Percentiles rank a stretch among this genome's conserved stretches.
Evolutionary conservation across 805 yeast species (phyloP).

Genomic region (Komagataella phaffii): DNA sequence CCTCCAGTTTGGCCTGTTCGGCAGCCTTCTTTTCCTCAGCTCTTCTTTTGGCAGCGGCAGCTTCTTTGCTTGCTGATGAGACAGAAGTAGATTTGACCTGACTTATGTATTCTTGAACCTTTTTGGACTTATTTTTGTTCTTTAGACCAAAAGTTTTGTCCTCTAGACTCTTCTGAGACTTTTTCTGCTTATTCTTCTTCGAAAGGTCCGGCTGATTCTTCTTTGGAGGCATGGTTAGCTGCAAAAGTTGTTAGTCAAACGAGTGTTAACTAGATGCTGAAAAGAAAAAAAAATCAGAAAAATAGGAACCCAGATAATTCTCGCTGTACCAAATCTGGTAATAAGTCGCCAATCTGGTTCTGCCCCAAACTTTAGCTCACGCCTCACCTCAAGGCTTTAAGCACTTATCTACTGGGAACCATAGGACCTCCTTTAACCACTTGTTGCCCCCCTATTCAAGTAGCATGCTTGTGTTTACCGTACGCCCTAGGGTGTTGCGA

Average conservation of each 20-base stretch:
- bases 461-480: constrained; percentile 4
- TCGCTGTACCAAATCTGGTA: background rate
- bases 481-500: constrained; percentile 1
- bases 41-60: constrained; percentile 43
- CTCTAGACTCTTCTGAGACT: constrained; percentile 49
- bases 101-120: constrained; percentile 61
- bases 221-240: constrained; percentile 62
- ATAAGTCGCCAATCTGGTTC: background rate
- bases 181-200: constrained; percentile 50
- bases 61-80: constrained; percentile 30
- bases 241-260: background rate
- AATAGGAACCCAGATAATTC: background rate
- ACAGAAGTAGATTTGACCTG: constrained; percentile 53
- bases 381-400: background rate
- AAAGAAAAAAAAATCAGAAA: background rate
- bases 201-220: constrained; percentile 48
- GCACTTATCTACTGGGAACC: background rate
- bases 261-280: background rate
- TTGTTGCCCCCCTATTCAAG: background rate
- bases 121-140: constrained; percentile 82
- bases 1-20: constrained; percentile 81
- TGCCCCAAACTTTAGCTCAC: background rate
- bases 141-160: constrained; percentile 93
- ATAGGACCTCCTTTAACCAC: background rate
- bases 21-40: constrained; percentile 87